Percentiles rank a stretch among this genome's conserved stretches.
phyloP scores from a whole-genome alignment of 2,329 filamentous ascomycete genomes.

The Colletotrichum filicis region DNA sequence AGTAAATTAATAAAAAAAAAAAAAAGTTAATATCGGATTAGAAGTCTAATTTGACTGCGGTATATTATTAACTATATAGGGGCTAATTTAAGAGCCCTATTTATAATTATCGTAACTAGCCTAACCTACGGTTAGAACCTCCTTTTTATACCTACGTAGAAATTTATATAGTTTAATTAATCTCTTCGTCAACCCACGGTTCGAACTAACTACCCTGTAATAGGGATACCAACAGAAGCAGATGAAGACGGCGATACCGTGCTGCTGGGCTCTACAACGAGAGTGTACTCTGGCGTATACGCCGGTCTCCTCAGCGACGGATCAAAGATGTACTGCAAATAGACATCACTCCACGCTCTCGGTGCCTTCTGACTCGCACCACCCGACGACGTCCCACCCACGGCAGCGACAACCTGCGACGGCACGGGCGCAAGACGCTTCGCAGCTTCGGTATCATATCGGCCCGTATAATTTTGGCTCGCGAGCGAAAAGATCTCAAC shows the following conservation, averaged over 20 bases:
- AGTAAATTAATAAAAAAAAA: no score
- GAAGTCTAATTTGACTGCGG: no score
- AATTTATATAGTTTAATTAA: no score
- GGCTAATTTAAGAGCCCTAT: no score
- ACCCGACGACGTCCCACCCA: constrained; percentile 51
- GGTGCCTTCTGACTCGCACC: constrained; percentile 42
- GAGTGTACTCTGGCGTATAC: constrained; percentile 39
- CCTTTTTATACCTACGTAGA: no score
- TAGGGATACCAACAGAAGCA: no score
- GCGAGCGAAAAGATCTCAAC: constrained; percentile 38
- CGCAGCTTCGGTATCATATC: constrained; percentile 40
- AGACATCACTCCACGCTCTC: constrained; percentile 38
- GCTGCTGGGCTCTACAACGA: constrained; percentile 8
- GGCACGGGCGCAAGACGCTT: constrained; percentile 49
- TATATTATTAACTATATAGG: no score
- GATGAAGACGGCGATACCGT: background rate
- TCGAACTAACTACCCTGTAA: no score
- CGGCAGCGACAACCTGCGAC: constrained; percentile 58
- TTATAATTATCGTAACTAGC: no score
- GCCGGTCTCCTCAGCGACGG: constrained; percentile 35
- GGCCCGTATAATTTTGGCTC: constrained; percentile 40
- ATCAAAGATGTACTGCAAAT: constrained; percentile 41
- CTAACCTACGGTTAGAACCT: no score
- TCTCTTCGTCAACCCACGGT: no score
- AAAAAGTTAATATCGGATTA: no score